phyloP scores from a whole-genome alignment of 2,329 filamentous ascomycete species.

The Blastomyces silverae region DNA sequence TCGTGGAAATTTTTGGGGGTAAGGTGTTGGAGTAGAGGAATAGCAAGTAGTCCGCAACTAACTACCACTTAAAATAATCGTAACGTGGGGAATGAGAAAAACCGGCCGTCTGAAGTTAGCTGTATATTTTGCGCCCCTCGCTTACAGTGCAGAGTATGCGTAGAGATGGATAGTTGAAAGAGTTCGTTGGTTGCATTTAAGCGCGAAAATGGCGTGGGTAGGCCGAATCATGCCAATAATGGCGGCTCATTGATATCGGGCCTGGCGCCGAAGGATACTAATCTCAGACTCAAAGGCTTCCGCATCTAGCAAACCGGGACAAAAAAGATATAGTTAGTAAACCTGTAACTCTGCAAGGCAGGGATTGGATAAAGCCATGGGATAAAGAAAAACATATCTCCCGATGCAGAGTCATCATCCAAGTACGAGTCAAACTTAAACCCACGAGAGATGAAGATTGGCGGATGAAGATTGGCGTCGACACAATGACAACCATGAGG shows the following conservation, averaged over 20 bases:
- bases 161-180: no score
- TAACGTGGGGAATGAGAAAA: no score
- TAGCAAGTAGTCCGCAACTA: no score
- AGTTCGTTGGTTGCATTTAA: no score
- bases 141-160: no score
- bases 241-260: not conserved
- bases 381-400: not conserved
- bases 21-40: no score
- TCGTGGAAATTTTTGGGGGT: no score
- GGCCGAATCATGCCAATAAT: not conserved
- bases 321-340: not conserved
- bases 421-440: not conserved
- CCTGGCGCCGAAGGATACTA: conserved; percentile 22
- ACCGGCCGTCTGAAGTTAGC: no score
- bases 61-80: no score
- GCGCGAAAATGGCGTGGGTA: no score
- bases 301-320: conserved; percentile 30
- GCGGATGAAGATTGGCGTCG: conserved; percentile 17
- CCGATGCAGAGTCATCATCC: not conserved
- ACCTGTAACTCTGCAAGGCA: not conserved
- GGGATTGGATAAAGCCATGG: not conserved
- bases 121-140: no score
- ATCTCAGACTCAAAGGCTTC: conserved; percentile 34
- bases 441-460: not conserved
- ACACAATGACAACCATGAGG: not conserved